These are phyloP conservation scores for Fusarium abutilonis DNA, from an alignment of 2,329 filamentous ascomycete genomes.

Conservation along the genomic window DNA sequence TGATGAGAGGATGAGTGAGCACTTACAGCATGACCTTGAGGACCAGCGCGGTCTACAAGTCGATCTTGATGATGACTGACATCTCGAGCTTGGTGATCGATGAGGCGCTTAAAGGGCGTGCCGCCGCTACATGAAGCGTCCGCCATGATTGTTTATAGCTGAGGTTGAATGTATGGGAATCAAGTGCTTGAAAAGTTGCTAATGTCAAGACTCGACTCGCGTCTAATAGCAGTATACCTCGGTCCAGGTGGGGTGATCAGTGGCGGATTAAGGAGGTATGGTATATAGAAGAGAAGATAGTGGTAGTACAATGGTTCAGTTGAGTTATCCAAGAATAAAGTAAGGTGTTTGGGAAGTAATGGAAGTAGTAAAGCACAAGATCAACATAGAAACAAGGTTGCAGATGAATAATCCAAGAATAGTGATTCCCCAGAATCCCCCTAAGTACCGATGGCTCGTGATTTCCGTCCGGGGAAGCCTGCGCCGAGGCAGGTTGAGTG, in stretches of 20 bases:
- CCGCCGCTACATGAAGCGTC: slow-evolving; percentile 56
- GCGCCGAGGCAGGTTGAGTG: slow-evolving; percentile 32
- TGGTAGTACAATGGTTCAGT: not conserved
- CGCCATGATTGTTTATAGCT: slow-evolving; percentile 47
- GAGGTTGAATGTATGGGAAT: not conserved
- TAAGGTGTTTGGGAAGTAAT: not conserved
- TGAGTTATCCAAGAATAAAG: not conserved
- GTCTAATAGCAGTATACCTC: slow-evolving; percentile 27
- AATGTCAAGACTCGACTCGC: slow-evolving; percentile 5
- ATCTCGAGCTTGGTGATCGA: slow-evolving; percentile 56
- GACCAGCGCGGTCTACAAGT: slow-evolving; percentile 46
- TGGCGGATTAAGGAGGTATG: not conserved
- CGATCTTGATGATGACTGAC: slow-evolving; percentile 55
- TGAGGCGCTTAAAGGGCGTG: slow-evolving; percentile 56
- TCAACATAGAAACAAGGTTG: slow-evolving; percentile 9
- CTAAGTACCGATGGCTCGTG: slow-evolving; percentile 39
- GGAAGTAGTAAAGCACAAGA: not conserved
- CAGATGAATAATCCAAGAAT: slow-evolving; percentile 33
- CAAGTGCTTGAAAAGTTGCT: slow-evolving; percentile 9
- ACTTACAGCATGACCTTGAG: slow-evolving; percentile 48
- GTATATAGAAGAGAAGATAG: slow-evolving; percentile 1
- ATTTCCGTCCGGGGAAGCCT: slow-evolving; percentile 43
- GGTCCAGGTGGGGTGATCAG: slow-evolving; percentile 23
- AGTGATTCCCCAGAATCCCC: slow-evolving; percentile 16
- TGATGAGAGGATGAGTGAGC: not conserved